These are phyloP conservation scores for Sphagnum tenellum DNA, from an alignment of 225 moss, liverwort and hornwort genomes.

Conservation along the genomic window DNA sequence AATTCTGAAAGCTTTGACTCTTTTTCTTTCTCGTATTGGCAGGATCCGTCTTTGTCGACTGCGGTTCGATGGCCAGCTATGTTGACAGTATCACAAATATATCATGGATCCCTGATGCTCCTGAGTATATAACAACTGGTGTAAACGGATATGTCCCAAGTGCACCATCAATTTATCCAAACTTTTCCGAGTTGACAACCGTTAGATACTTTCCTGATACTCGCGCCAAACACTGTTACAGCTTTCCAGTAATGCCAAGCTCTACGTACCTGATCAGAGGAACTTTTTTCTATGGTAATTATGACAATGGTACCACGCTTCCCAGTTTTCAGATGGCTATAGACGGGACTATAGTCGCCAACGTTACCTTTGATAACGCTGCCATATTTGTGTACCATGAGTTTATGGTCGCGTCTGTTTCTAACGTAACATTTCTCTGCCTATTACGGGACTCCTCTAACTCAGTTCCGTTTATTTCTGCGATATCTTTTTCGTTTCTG, in stretches of 20 bases:
- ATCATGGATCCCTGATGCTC: slow-evolving; percentile 6
- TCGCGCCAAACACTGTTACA: slow-evolving; percentile 11
- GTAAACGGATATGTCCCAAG: background rate
- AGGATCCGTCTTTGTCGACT: slow-evolving; percentile 11
- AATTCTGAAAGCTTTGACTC: too few relatives aligned
- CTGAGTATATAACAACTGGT: slow-evolving; percentile 5
- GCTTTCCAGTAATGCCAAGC: slow-evolving; percentile 2
- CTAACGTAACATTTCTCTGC: slow-evolving; percentile 10
- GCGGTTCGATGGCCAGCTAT: slow-evolving; percentile 3
- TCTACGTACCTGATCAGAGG: slow-evolving; percentile 9
- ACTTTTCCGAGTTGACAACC: background rate
- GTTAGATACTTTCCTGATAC: slow-evolving; percentile 11
- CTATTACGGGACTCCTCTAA: background rate
- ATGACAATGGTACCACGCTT: background rate
- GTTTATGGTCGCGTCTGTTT: background rate
- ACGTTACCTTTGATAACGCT: background rate
- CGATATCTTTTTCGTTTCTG: slow-evolving; percentile 6
- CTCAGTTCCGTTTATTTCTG: slow-evolving; percentile 4
- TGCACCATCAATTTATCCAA: background rate
- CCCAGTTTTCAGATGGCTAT: slow-evolving; percentile 8
- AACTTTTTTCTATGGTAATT: slow-evolving; percentile 2
- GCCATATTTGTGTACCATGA: background rate
- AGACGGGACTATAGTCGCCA: slow-evolving; percentile 8
- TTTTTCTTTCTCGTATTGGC: background rate
- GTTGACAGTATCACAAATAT: slow-evolving; percentile 8